A percentile compares a stretch with the other conserved stretches of the same genome.
phyloP scores from a whole-genome alignment of 371 early-diverging fungal genomes.

The Synchytrium microbalum region DNA sequence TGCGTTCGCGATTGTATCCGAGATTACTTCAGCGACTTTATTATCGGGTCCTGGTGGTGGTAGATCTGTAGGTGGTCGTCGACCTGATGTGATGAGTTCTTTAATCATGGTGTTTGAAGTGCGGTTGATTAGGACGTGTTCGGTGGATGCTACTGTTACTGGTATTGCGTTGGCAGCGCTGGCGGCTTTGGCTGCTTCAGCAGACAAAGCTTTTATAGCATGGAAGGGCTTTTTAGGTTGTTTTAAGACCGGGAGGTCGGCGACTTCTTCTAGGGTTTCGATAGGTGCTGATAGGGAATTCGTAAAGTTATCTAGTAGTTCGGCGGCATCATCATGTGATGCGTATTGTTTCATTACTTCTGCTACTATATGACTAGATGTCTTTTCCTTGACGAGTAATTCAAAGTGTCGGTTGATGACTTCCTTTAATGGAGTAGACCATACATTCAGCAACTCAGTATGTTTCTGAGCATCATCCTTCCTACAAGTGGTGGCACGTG shows the following conservation, averaged over 20 bases:
- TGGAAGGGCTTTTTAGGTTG: not conserved
- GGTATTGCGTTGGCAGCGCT: conserved; percentile 9
- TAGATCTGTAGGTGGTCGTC: not conserved
- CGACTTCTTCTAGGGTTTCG: not conserved
- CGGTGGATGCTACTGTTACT: conserved; percentile 14
- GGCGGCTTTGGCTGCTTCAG: not conserved
- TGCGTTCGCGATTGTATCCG: not conserved
- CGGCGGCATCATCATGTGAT: conserved; percentile 9
- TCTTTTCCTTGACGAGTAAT: conserved; percentile 23
- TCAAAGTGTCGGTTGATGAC: not conserved
- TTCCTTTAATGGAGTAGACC: conserved; percentile 9
- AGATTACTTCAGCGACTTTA: not conserved
- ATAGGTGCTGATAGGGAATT: not conserved
- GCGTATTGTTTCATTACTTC: conserved; percentile 18
- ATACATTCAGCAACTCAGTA: conserved; percentile 17
- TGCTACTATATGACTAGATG: conserved; percentile 21
- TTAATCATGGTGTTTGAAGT: conserved; percentile 27
- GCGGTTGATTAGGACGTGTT: conserved; percentile 30
- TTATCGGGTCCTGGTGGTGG: not conserved
- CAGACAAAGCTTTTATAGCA: conserved; percentile 16
- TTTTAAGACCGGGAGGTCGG: not conserved
- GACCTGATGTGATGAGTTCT: conserved; percentile 18
- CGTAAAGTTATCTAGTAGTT: not conserved
- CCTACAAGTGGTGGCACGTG: conserved; percentile 23
- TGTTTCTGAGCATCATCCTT: conserved; percentile 26